A percentile compares a stretch with the other conserved stretches of the same genome.
Conservation (phyloP, 495 filamentous ascomycete species). For the Aspergillus kassunensis region DNA sequence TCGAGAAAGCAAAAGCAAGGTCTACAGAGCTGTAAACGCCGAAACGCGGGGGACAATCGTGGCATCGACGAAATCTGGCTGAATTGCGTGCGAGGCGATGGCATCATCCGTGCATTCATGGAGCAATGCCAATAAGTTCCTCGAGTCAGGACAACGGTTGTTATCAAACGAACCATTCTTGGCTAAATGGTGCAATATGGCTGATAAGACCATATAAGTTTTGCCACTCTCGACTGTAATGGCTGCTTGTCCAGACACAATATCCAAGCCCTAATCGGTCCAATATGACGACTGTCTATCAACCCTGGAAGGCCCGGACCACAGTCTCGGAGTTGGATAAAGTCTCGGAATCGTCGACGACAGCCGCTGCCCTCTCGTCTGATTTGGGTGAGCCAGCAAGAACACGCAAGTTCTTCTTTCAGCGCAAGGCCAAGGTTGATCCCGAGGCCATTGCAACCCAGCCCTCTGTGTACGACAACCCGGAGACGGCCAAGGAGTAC, state of each 20-base stretch:
- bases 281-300: slow-evolving; percentile 10
- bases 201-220: background rate
- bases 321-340: slow-evolving; percentile 3
- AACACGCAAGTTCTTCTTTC: slow-evolving; percentile 27
- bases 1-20: background rate
- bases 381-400: slow-evolving; percentile 16
- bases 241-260: background rate
- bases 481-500: slow-evolving; percentile 47
- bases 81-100: slow-evolving; percentile 7
- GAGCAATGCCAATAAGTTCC: background rate
- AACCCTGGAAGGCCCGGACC: background rate
- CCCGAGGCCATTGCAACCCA: slow-evolving; percentile 55
- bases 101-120: slow-evolving; percentile 9
- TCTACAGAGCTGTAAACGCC: background rate
- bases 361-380: background rate
- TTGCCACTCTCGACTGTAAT: background rate
- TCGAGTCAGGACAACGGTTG: background rate
- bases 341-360: background rate
- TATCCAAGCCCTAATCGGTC: too few species aligned
- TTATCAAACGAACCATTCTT: slow-evolving; percentile 6
- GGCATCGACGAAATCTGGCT: background rate
- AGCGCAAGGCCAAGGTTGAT: slow-evolving; percentile 25
- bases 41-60: background rate
- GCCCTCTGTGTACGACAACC: slow-evolving; percentile 50
- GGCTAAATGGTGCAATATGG: slow-evolving; percentile 6